Percentiles rank a stretch among this genome's conserved stretches.
phyloP scores from a whole-genome alignment of 176 grass and related monocot species.

The Avena eriantha region DNA sequence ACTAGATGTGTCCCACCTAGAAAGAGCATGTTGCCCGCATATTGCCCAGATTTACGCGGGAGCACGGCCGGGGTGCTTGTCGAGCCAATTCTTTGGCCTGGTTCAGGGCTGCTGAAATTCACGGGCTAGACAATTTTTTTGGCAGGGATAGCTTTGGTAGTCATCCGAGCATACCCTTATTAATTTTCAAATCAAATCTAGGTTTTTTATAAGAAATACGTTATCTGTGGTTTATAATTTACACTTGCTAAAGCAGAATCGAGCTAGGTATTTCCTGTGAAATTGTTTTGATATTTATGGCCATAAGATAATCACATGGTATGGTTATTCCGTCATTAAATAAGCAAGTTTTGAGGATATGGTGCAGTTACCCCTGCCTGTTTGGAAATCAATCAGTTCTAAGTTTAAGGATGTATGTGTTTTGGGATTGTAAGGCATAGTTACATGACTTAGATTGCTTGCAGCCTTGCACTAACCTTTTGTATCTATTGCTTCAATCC shows the following conservation, averaged over 20 bases:
- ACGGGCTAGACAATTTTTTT: too few relatives aligned
- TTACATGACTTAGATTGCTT: neutral
- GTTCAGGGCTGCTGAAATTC: too few relatives aligned
- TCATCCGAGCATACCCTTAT: too few relatives aligned
- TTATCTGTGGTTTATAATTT: neutral
- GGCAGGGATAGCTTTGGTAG: too few relatives aligned
- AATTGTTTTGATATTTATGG: conserved; percentile 6
- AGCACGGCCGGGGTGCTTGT: too few relatives aligned
- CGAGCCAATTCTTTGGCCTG: too few relatives aligned
- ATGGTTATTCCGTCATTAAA: conserved; percentile 7
- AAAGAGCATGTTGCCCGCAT: too few relatives aligned
- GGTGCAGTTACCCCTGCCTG: neutral
- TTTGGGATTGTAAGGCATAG: neutral
- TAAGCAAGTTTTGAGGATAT: conserved; percentile 12
- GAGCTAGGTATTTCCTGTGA: neutral
- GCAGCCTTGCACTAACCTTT: neutral
- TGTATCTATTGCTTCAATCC: neutral
- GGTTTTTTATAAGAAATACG: neutral
- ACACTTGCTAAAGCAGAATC: conserved; percentile 1
- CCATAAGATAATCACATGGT: neutral
- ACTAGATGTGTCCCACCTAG: too few relatives aligned
- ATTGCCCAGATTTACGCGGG: too few relatives aligned
- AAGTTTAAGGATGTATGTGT: neutral
- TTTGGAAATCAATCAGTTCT: neutral
- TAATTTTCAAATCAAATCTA: neutral